These are phyloP conservation scores for Teratosphaeria zuluensis DNA, from an alignment of 2,329 filamentous ascomycete genomes.

Conservation along the genomic window DNA sequence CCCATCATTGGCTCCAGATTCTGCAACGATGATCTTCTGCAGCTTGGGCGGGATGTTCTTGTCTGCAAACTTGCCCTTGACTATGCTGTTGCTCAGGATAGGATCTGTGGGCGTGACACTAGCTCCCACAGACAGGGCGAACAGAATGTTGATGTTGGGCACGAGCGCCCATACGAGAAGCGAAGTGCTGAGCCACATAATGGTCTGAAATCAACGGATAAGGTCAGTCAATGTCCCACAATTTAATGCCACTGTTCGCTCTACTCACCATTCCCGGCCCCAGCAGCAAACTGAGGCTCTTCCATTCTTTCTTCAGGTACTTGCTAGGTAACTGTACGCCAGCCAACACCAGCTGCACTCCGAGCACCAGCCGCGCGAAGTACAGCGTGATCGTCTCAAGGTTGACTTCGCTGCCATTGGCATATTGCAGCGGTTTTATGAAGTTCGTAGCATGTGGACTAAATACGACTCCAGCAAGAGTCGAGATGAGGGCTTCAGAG, in stretches of 20 bases:
- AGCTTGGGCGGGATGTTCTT: conserved; percentile 75
- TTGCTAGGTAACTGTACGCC: conserved; percentile 79
- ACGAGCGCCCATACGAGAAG: conserved; percentile 69
- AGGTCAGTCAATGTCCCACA: too few relatives aligned
- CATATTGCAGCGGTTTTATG: conserved; percentile 65
- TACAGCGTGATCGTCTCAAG: conserved; percentile 68
- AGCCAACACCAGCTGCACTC: conserved; percentile 80
- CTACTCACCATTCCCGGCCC: conserved; percentile 61
- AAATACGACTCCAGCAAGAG: conserved; percentile 68
- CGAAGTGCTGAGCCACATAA: conserved; percentile 80
- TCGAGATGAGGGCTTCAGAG: conserved; percentile 83
- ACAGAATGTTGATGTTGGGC: conserved; percentile 61
- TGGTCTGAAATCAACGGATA: conserved; percentile 25
- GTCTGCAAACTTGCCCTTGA: conserved; percentile 89
- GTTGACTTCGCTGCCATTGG: conserved; percentile 44
- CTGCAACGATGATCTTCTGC: conserved; percentile 56
- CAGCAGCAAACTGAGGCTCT: conserved; percentile 60
- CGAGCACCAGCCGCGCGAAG: conserved; percentile 78
- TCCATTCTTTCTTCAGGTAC: conserved; percentile 73
- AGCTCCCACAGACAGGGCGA: conserved; percentile 69
- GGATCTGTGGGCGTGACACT: conserved; percentile 92
- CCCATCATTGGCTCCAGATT: conserved; percentile 84
- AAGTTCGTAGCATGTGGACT: conserved; percentile 69
- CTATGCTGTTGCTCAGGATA: conserved; percentile 76
- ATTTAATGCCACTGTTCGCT: too few relatives aligned